phyloP scores from a whole-genome alignment of 2,329 filamentous ascomycete species.

The Nakataea oryzae region DNA sequence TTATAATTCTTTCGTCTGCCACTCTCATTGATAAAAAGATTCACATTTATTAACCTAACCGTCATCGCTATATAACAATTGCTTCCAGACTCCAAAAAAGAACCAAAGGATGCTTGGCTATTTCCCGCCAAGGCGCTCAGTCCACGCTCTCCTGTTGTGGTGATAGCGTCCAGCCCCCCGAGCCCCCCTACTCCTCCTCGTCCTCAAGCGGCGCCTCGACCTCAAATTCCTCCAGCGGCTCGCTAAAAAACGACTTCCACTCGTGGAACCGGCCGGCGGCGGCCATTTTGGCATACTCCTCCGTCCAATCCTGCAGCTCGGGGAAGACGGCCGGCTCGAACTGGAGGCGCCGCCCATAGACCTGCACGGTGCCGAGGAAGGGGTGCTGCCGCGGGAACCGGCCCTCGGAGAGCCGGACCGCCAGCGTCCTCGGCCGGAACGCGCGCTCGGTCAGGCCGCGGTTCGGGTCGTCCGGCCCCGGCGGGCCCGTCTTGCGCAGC shows the following conservation, averaged over 20 bases:
- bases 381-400: background rate
- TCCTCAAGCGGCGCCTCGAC: background rate
- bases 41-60: too few species aligned
- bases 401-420: background rate
- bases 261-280: background rate
- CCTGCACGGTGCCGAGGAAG: constrained; percentile 1
- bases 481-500: background rate
- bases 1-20: too few species aligned
- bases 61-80: too few species aligned
- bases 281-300: background rate
- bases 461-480: background rate
- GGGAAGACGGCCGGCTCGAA: background rate
- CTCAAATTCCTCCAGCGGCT: background rate
- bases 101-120: too few species aligned
- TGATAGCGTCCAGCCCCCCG: too few species aligned
- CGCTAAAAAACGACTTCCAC: background rate
- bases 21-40: too few species aligned
- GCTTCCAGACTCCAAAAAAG: too few species aligned
- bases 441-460: background rate
- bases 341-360: background rate
- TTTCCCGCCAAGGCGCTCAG: too few species aligned
- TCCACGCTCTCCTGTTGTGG: too few species aligned
- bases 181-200: background rate
- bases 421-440: background rate
- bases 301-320: background rate